Base-by-base conservation (phyloP, 75 land plant species). In the Sequoia sempervirens region DNA sequence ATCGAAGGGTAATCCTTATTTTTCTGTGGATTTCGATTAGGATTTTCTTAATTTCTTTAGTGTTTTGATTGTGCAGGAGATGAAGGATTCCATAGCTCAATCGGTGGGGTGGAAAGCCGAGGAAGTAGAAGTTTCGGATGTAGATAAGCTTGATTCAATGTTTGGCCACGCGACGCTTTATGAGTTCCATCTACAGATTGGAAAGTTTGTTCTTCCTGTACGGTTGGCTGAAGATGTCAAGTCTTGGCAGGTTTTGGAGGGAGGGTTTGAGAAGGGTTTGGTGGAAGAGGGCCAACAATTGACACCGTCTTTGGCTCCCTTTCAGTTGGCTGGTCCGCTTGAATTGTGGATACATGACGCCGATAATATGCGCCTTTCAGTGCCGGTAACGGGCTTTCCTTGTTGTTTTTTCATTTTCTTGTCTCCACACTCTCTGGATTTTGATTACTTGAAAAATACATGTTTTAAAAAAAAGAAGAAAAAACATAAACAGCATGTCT, bases 101-200 rank as follows among this genome's bases (percentile, higher is more conserved):
- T 87, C 87, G 20, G 61, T 93, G 70, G 99, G 99, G 13, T 90
- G 92, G 83, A 84, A 50, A 12, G 74, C 88, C 20, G 96, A 92
- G 2, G 98, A 91, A 13, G 89, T 94, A 5, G 89, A 89, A 88
- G 50, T 97, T n/a, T 85, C 91, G 1, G 88, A 90, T n/a, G 88
- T 93, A 47, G 95, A 97, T 84, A 61, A 88, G 2, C 81, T 91
- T 79, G 98, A 96, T 75, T 92, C 98, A 17, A 72, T 84, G 54
- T 90, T 96, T 58, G 99, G 99, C 52, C 93, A 93, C 43, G 90
- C 98, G 2, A 90, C 94, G 66, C 92, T 92, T 10, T 94, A 94
- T 72, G 99, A 97, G 79, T 97, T 97, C 72, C 95, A 97, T 75
- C 85, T 97, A 5, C 91, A 96, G 83, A 84, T 97, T 12, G 98